Evolutionary conservation across 179 eudicot species (phyloP), one percentile per base, ranked within the genome.

Genomic region (Gypsophila paniculata): DNA sequence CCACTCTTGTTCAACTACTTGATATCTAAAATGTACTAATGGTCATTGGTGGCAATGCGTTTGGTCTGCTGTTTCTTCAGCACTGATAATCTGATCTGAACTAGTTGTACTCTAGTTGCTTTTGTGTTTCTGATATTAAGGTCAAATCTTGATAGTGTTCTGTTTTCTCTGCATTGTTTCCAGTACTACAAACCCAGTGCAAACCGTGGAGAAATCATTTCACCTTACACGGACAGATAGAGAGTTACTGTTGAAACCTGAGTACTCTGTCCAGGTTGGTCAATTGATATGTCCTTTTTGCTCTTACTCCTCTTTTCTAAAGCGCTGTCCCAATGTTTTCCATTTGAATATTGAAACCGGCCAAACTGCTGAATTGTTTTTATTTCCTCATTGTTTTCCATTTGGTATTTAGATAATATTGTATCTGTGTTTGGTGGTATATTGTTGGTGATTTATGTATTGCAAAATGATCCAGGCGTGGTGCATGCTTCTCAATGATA

Each of bases 401-500:
- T 29, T 29, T 52, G 34, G 19, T 32, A 58, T 38, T 57, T 32
- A 1, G 26, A 8, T 42, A 61, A 21, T 26, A 29, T 17, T 62
- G 18, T 51, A 64, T 17, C 39, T 54, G 11, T 25, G n/a, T 60
- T 58, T 23, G 62, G 12, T 58, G 29, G 39, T 63, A 44, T 36
- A 55, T 71, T 2, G 19, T 44, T 46, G 59, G 52, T 57, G 52
- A 10, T 64, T 34, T 70, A 18, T 21, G 8, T 9, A 29, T 61
- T 6, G 55, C 23, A 36, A 52, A 64, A 19, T 51, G 38, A 61
- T 77, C 61, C 77, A 94, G 99, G 99, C 93, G 68, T 94, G 99
- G 99, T 94, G 99, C 77, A 94, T 94, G 90, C 99, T 94, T 78
- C 86, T 94, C 75, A 94, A 94, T 82, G 99, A 94, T 79, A 94